Evolutionary conservation across 441 rosid genomes (phyloP).

Genomic region (Geranium incanum): DNA sequence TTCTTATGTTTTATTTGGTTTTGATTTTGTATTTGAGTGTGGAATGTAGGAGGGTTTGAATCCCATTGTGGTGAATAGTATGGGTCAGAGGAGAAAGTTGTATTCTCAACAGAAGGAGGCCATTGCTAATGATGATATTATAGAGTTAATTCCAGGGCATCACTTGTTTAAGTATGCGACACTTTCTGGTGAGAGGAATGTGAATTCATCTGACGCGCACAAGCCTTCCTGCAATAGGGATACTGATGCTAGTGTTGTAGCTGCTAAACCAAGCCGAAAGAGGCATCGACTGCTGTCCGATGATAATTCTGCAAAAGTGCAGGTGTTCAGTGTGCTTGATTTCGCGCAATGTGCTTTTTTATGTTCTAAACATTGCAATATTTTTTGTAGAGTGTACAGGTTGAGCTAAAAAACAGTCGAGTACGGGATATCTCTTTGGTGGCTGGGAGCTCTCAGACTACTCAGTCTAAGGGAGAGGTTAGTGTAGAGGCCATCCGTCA

Average conservation of each 20-base stretch:
- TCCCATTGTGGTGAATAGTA: slow-evolving; percentile 64
- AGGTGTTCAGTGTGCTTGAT: neutral
- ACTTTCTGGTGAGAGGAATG: slow-evolving; percentile 19
- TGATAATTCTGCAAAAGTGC: slow-evolving; percentile 13
- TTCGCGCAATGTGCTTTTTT: neutral
- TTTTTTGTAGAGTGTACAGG: slow-evolving; percentile 4
- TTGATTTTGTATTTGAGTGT: neutral
- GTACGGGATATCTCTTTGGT: slow-evolving; percentile 4
- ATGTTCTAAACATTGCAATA: neutral
- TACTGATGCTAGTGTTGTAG: slow-evolving; percentile 10
- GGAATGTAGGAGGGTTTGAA: slow-evolving; percentile 60
- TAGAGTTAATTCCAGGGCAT: slow-evolving; percentile 82
- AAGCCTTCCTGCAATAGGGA: slow-evolving; percentile 28
- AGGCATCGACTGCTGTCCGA: slow-evolving; percentile 35
- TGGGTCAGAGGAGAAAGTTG: slow-evolving; percentile 52
- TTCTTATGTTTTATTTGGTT: neutral
- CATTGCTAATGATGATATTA: slow-evolving; percentile 45
- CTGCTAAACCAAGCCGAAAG: slow-evolving; percentile 29
- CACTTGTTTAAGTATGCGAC: slow-evolving; percentile 54
- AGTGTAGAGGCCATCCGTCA: slow-evolving; percentile 39
- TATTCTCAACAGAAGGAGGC: slow-evolving; percentile 34
- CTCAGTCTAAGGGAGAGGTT: slow-evolving; percentile 6
- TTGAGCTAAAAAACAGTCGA: slow-evolving; percentile 18
- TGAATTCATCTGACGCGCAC: slow-evolving; percentile 14
- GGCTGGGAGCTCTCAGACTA: neutral